Conservation (phyloP, 2,329 filamentous ascomycete species). For the Colletotrichum sp. region DNA sequence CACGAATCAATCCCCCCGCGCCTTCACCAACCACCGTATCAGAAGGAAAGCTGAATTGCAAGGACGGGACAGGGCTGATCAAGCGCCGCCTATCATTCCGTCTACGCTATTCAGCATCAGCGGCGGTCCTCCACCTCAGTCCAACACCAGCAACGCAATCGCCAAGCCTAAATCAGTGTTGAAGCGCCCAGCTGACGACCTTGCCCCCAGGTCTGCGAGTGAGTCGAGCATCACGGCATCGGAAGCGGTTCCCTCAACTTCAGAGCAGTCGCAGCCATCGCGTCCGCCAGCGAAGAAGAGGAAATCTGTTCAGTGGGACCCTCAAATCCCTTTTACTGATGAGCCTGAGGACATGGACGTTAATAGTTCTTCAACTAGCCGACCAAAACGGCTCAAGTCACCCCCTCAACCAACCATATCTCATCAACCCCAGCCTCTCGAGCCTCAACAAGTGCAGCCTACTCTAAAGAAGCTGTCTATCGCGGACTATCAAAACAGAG, state of each 20-base stretch:
- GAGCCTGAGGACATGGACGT: constrained; percentile 24
- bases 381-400: constrained; percentile 3
- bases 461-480: constrained; percentile 5
- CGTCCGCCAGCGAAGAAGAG: constrained; percentile 22
- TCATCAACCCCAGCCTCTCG: neutral
- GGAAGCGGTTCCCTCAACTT: neutral
- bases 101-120: constrained; percentile 33
- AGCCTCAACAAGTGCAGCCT: neutral
- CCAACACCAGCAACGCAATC: neutral
- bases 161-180: neutral
- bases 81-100: constrained; percentile 30
- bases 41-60: constrained; percentile 46
- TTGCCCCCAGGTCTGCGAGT: neutral
- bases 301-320: constrained; percentile 32
- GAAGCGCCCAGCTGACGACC: neutral
- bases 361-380: constrained; percentile 1
- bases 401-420: neutral
- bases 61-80: constrained; percentile 49
- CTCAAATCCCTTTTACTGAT: constrained; percentile 30
- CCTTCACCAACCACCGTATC: constrained; percentile 42
- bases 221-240: neutral
- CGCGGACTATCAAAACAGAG: constrained; percentile 3
- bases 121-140: constrained; percentile 17
- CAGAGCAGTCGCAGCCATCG: neutral
- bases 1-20: constrained; percentile 41